Percentiles rank a stretch among this genome's conserved stretches.
Evolutionary conservation across 2,329 filamentous ascomycete species (phyloP).

Genomic region (Cordyceps militaris): DNA sequence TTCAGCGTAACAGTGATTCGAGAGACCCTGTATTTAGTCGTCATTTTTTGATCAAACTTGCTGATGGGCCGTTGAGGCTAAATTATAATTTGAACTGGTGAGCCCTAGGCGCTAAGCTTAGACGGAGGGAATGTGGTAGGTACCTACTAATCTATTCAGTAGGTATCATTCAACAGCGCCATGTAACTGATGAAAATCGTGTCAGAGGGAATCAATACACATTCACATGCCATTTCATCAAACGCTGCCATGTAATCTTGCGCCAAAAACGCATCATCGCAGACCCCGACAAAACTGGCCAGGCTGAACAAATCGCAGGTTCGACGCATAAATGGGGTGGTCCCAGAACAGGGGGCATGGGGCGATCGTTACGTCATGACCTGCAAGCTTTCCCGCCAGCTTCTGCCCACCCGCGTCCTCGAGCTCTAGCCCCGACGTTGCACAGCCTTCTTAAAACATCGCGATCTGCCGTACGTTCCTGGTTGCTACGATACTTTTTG

Average conservation of each 20-base stretch:
- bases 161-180: neutral
- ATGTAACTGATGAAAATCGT: neutral
- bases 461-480: slow-evolving; percentile 6
- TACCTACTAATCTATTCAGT: no score
- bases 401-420: neutral
- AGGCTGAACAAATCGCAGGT: neutral
- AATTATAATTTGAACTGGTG: neutral
- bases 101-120: no score
- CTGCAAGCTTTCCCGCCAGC: slow-evolving; percentile 1
- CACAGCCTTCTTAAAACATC: neutral
- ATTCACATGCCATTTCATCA: neutral
- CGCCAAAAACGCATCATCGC: neutral
- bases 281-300: neutral
- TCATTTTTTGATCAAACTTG: neutral
- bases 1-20: neutral
- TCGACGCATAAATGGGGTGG: neutral
- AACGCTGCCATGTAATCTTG: neutral
- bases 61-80: neutral
- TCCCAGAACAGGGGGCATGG: neutral
- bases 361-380: slow-evolving; percentile 14
- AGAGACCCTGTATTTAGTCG: neutral
- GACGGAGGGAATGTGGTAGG: no score
- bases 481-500: neutral
- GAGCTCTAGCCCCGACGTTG: neutral
- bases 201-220: neutral